Percentiles rank a stretch among this genome's conserved stretches.
These are phyloP conservation scores for Phytomonas francai DNA, from an alignment of 208 protist genomes.

Conservation along the genomic window DNA sequence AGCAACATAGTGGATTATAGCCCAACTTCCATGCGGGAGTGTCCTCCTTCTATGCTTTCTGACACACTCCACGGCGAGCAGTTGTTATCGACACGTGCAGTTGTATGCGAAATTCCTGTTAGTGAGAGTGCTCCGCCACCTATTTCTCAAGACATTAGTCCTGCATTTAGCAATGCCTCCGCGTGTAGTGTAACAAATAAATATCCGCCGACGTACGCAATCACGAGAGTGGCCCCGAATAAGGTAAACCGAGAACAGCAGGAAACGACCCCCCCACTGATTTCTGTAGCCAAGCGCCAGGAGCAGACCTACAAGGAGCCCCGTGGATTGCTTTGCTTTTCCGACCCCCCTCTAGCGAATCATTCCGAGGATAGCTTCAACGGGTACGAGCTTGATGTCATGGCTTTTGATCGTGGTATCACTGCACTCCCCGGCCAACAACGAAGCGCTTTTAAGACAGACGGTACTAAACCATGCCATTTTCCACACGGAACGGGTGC, in stretches of 20 bases:
- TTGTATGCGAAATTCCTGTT: neutral
- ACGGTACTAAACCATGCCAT: neutral
- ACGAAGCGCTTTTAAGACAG: neutral
- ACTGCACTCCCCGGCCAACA: neutral
- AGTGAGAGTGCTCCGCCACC: neutral
- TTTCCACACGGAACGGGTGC: neutral
- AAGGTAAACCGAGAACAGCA: neutral
- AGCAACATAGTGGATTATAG: neutral
- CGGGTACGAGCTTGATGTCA: neutral
- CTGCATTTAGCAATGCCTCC: neutral
- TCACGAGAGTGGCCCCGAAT: neutral
- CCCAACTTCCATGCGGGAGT: neutral
- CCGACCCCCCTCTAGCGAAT: neutral
- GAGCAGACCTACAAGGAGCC: neutral
- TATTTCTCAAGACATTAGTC: neutral
- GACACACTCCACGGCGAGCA: neutral
- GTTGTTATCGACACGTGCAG: neutral
- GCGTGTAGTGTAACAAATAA: neutral
- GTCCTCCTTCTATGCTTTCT: neutral
- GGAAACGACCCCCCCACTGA: neutral
- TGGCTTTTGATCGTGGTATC: neutral
- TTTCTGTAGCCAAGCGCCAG: neutral
- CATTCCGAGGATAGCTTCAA: neutral
- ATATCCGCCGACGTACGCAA: neutral
- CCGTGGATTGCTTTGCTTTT: neutral